Evolutionary conservation across 306 rosid species (phyloP).

Genomic region (Corylus heterophylla): DNA sequence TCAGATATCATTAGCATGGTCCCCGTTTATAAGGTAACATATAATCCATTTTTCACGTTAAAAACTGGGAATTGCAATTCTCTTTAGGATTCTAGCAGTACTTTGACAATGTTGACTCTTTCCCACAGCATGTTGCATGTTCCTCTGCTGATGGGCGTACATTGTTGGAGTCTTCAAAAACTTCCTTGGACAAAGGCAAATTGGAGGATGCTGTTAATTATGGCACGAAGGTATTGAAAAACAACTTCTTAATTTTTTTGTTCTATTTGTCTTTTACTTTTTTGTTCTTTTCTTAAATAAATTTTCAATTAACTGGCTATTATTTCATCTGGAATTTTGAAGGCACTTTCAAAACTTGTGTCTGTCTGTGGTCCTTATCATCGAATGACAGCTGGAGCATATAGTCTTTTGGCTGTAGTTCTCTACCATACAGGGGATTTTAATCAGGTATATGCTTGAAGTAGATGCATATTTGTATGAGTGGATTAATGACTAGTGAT

Average conservation of each 20-base stretch:
- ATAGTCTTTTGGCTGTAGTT: constrained; percentile 96
- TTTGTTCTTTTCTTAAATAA: background rate
- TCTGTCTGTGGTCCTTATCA: constrained; percentile 94
- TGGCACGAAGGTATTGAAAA: constrained; percentile 79
- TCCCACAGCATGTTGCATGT: constrained; percentile 85
- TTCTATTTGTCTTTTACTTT: background rate
- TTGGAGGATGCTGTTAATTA: constrained; percentile 97
- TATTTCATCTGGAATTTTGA: constrained; percentile 39
- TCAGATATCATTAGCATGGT: constrained; percentile 87
- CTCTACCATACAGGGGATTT: constrained; percentile 97
- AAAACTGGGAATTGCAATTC: constrained; percentile 1
- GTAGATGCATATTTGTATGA: constrained; percentile 13
- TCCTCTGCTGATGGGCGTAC: constrained; percentile 99
- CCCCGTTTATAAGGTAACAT: constrained; percentile 85
- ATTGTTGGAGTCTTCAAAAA: constrained; percentile 90
- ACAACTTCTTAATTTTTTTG: constrained; percentile 5
- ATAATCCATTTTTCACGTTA: background rate
- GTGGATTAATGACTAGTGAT: constrained; percentile 26
- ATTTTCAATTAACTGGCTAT: constrained; percentile 19
- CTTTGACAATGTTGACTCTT: constrained; percentile 26
- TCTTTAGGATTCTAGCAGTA: constrained; percentile 16
- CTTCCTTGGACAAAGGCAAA: constrained; percentile 96
- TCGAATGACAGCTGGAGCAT: constrained; percentile 99
- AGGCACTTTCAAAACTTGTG: constrained; percentile 92
- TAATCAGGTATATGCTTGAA: constrained; percentile 64